phyloP scores from a whole-genome alignment of 345 rosid species.

The Populus nigra region DNA sequence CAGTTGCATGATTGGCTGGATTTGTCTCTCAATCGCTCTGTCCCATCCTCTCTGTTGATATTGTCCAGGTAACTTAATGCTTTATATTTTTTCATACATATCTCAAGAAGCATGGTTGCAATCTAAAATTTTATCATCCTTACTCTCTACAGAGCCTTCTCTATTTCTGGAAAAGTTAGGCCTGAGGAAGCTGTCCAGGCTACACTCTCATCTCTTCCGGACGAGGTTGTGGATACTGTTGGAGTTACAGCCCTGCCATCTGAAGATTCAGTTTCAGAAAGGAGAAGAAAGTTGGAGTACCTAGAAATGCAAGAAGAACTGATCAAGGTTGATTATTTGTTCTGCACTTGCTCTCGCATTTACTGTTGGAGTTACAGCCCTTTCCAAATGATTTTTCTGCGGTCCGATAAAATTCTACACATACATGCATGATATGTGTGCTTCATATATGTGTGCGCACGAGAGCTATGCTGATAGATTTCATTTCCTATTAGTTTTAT shows the following conservation, averaged over 20 bases:
- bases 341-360: constrained; percentile 7
- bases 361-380: no score
- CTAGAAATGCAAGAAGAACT: constrained; percentile 97
- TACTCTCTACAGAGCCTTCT: constrained; percentile 61
- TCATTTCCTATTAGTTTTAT: not conserved
- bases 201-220: constrained; percentile 92
- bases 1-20: constrained; percentile 94
- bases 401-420: not conserved
- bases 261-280: constrained; percentile 87
- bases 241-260: constrained; percentile 83
- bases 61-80: constrained; percentile 63
- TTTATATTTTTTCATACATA: constrained; percentile 11
- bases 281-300: constrained; percentile 91
- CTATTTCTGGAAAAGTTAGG: constrained; percentile 83
- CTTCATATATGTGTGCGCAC: not conserved
- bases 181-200: constrained; percentile 99
- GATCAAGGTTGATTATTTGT: constrained; percentile 58
- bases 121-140: constrained; percentile 8
- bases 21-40: constrained; percentile 83
- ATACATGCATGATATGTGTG: not conserved
- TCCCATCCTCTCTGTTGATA: constrained; percentile 90
- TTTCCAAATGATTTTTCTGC: not conserved
- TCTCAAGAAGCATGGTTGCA: constrained; percentile 1
- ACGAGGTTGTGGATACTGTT: constrained; percentile 94
- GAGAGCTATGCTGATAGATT: not conserved